phyloP scores from a whole-genome alignment of 164 flowering plant species.

The Warburgia ugandensis region DNA sequence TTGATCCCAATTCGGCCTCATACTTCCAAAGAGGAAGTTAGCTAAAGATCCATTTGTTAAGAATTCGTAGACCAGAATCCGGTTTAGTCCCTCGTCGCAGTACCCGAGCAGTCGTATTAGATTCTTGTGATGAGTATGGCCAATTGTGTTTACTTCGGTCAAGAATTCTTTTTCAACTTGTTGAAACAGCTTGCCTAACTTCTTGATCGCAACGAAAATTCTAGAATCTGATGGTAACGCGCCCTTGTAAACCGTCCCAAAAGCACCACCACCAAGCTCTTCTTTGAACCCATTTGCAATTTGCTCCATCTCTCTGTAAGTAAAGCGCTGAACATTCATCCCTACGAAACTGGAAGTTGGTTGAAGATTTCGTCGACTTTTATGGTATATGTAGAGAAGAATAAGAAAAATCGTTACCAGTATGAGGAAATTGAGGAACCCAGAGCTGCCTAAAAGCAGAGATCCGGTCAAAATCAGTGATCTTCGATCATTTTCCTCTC shows the following conservation, averaged over 20 bases:
- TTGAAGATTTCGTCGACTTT: not conserved
- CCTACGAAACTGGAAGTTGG: not conserved
- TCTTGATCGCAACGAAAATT: not conserved
- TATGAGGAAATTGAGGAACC: too few relatives aligned
- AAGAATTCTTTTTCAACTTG: not conserved
- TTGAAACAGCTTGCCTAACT: not conserved
- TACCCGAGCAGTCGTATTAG: slow-evolving; percentile 7
- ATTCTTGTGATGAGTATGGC: slow-evolving; percentile 6
- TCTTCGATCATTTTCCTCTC: too few relatives aligned
- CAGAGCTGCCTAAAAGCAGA: too few relatives aligned
- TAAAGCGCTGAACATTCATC: not conserved
- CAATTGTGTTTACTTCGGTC: slow-evolving; percentile 1
- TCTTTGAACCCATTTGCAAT: slow-evolving; percentile 9
- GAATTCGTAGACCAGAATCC: too few relatives aligned
- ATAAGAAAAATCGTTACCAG: too few relatives aligned
- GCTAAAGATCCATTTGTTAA: slow-evolving; percentile 11
- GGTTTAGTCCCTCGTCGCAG: slow-evolving; percentile 9
- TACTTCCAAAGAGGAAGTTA: not conserved
- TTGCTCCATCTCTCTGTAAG: slow-evolving; percentile 7
- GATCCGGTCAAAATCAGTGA: too few relatives aligned
- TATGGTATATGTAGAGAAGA: not conserved
- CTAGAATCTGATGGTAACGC: not conserved
- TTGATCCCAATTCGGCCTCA: not conserved
- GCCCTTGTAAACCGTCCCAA: slow-evolving; percentile 6
- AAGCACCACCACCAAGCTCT: slow-evolving; percentile 1